A percentile compares a stretch with the other conserved stretches of the same genome.
These are phyloP conservation scores for Chionographis japonica DNA, from an alignment of 106 monocot genomes.

Conservation along the genomic window DNA sequence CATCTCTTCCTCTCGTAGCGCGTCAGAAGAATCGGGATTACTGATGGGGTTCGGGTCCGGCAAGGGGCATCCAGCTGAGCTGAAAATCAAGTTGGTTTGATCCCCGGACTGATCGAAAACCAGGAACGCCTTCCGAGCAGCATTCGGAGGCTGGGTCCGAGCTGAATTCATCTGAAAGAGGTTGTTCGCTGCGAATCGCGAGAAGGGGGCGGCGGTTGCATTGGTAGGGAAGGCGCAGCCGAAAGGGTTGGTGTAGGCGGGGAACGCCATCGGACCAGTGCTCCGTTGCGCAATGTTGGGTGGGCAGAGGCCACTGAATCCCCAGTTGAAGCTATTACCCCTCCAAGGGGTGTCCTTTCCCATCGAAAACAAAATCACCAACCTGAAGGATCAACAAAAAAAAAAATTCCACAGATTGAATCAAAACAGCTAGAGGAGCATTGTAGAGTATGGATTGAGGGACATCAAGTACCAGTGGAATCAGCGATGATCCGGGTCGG, in stretches of 20 bases:
- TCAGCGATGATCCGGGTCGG: constrained; percentile 1
- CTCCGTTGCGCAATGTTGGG: constrained; percentile 14
- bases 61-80: constrained; percentile 13
- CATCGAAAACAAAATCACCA: constrained; percentile 16
- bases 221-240: constrained; percentile 4
- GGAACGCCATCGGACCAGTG: constrained; percentile 20
- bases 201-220: constrained; percentile 5
- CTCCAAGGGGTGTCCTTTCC: constrained; percentile 32
- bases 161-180: constrained; percentile 8
- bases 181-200: constrained; percentile 4
- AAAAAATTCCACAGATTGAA: too few relatives aligned
- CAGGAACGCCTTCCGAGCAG: constrained; percentile 25
- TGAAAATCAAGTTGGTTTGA: constrained; percentile 22
- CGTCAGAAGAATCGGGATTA: constrained; percentile 27
- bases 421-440: too few relatives aligned
- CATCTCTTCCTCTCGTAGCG: constrained; percentile 26
- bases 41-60: constrained; percentile 1
- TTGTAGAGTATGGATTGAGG: too few relatives aligned
- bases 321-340: constrained; percentile 9
- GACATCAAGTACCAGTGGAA: background rate
- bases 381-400: too few relatives aligned
- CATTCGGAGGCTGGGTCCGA: background rate
- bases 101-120: constrained; percentile 39
- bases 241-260: constrained; percentile 4
- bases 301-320: constrained; percentile 7